Conservation (phyloP, 768 basidiomycete genomes). For the Russula sp. region DNA sequence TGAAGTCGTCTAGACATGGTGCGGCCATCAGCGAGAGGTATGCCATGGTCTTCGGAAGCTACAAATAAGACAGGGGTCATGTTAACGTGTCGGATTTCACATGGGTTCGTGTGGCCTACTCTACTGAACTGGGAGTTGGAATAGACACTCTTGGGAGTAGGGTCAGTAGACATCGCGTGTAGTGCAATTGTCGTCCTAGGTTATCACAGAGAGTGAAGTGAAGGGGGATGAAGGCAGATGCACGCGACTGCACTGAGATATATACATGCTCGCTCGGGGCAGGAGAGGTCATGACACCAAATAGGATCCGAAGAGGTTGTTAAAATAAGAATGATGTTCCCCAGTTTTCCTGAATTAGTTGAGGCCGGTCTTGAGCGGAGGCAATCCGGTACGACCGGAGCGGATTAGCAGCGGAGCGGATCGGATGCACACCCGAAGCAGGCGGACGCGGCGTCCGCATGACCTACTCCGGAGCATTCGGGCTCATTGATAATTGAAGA, state of each 20-base stretch:
- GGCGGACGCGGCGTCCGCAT: no score
- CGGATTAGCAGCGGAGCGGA: no score
- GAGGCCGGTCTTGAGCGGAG: no score
- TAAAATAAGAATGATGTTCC: neutral
- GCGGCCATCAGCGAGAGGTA: conserved; percentile 11
- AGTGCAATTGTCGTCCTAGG: neutral
- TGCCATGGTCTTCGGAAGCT: conserved; percentile 11
- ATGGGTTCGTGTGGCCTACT: neutral
- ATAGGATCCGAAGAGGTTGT: conserved; percentile 11
- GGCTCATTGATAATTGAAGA: no score
- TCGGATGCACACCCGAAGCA: no score
- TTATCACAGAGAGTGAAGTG: neutral
- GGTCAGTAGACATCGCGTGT: neutral
- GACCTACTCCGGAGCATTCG: no score
- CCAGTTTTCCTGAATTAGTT: conserved; percentile 4
- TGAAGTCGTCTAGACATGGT: conserved; percentile 15
- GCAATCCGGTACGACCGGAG: no score
- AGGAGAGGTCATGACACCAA: neutral
- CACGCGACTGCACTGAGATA: neutral
- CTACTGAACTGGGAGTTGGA: neutral
- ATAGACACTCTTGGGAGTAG: neutral
- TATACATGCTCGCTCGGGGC: neutral
- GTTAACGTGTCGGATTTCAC: neutral
- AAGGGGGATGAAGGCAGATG: neutral
- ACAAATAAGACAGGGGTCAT: neutral